phyloP scores from a whole-genome alignment of 257 asterid species.

The Capsicum rhomboideum region DNA sequence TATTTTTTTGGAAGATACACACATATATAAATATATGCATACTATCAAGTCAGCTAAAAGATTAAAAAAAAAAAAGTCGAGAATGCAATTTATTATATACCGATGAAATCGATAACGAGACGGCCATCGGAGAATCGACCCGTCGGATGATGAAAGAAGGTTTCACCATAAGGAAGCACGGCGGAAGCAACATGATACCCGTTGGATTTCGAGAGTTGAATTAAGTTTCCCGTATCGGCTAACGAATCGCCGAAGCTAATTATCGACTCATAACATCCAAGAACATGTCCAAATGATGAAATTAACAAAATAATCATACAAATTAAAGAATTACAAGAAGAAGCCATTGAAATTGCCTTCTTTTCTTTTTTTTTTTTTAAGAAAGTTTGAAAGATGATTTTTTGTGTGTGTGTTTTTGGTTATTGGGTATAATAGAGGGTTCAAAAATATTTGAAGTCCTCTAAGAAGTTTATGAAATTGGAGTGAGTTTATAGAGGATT shows the following conservation, averaged over 20 bases:
- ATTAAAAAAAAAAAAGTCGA: neutral
- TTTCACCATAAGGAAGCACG: constrained; percentile 14
- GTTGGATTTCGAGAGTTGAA: neutral
- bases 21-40: neutral
- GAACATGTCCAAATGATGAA: neutral
- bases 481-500: neutral
- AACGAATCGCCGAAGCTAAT: constrained; percentile 30
- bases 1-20: no score
- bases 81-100: neutral
- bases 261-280: constrained; percentile 14
- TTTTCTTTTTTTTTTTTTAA: neutral
- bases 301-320: neutral
- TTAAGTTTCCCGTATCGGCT: constrained; percentile 24
- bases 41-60: neutral
- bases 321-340: neutral
- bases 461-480: neutral
- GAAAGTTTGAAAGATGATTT: neutral
- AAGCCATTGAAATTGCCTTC: neutral
- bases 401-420: neutral
- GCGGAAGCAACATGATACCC: neutral
- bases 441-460: neutral
- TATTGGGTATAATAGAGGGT: neutral
- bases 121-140: constrained; percentile 30
- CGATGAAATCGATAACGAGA: constrained; percentile 6
- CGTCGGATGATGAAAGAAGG: constrained; percentile 18